Percentiles rank a stretch among this genome's conserved stretches.
Conservation (phyloP, 225 moss, liverwort and hornwort species). For the Marchantia polymorpha region DNA sequence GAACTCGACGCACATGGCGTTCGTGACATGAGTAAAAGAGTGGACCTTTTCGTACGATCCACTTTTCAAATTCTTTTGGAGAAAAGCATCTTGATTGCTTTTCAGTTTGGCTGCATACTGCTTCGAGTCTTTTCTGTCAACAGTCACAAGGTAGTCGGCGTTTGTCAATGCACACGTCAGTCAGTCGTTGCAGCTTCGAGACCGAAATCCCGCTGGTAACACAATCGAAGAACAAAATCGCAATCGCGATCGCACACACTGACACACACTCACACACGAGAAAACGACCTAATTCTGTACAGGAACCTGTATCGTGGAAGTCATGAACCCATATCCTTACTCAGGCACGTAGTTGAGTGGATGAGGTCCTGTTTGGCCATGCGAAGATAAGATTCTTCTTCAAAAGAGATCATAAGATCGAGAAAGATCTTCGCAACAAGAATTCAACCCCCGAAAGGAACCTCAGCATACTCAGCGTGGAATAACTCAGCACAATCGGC, state of each 20-base stretch:
- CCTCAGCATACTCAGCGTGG: too few relatives aligned
- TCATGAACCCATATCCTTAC: too few relatives aligned
- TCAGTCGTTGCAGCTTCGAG: background rate
- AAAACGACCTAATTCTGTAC: background rate
- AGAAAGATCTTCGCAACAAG: too few relatives aligned
- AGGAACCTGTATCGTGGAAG: background rate
- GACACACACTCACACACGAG: background rate
- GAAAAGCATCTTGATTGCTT: constrained; percentile 4
- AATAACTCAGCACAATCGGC: too few relatives aligned
- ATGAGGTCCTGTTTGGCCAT: too few relatives aligned
- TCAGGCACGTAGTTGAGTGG: too few relatives aligned
- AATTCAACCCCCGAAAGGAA: too few relatives aligned
- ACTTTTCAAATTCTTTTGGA: background rate
- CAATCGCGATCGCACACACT: too few relatives aligned
- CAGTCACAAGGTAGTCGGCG: background rate
- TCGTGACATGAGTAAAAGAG: constrained; percentile 8
- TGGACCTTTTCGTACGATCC: constrained; percentile 4
- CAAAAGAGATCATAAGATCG: too few relatives aligned
- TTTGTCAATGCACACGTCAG: background rate
- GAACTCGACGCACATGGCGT: background rate
- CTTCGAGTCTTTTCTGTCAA: background rate
- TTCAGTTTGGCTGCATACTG: background rate
- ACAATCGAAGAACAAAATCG: background rate
- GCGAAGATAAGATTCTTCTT: too few relatives aligned
- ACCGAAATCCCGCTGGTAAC: background rate